Evolutionary conservation across 495 filamentous ascomycete species (phyloP).

Genomic region (Melanomma pulvis-pyrius): DNA sequence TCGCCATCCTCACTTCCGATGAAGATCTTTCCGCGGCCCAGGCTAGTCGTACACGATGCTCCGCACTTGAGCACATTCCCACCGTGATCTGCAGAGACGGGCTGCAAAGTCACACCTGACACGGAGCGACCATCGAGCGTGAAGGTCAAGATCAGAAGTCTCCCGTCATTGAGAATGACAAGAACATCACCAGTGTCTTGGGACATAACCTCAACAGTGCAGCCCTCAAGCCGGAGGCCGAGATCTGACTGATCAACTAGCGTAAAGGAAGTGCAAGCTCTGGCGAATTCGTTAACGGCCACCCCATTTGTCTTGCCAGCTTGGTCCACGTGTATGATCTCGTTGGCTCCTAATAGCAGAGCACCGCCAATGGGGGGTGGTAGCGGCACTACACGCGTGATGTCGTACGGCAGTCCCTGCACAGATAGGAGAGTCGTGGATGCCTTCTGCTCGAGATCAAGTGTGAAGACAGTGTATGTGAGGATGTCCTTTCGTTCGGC

Average conservation of each 20-base stretch:
- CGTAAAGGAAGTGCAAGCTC: slow-evolving; percentile 73
- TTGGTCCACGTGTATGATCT: slow-evolving; percentile 95
- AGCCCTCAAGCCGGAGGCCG: slow-evolving; percentile 78
- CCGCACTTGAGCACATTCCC: slow-evolving; percentile 62
- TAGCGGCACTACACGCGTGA: slow-evolving; percentile 81
- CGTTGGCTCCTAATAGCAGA: slow-evolving; percentile 82
- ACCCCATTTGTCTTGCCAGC: slow-evolving; percentile 90
- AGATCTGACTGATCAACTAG: slow-evolving; percentile 85
- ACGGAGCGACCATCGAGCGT: slow-evolving; percentile 90
- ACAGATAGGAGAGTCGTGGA: slow-evolving; percentile 92
- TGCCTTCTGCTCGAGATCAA: slow-evolving; percentile 90
- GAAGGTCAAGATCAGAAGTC: slow-evolving; percentile 76
- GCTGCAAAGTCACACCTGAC: slow-evolving; percentile 73
- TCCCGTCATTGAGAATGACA: slow-evolving; percentile 77
- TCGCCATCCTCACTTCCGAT: slow-evolving; percentile 83
- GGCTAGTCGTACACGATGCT: slow-evolving; percentile 67
- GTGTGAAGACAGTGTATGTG: slow-evolving; percentile 89
- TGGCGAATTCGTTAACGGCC: slow-evolving; percentile 89
- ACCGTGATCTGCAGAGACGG: slow-evolving; percentile 61
- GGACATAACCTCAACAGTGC: slow-evolving; percentile 73
- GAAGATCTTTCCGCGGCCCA: slow-evolving; percentile 76
- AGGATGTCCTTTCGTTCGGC: slow-evolving; percentile 80
- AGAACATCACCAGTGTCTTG: slow-evolving; percentile 78
- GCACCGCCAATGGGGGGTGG: slow-evolving; percentile 86
- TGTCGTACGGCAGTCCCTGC: slow-evolving; percentile 79